A percentile compares a stretch with the other conserved stretches of the same genome.
These are phyloP conservation scores for Coemansia sp. DNA, from an alignment of 192 early-diverging fungal species.

Conservation along the genomic window DNA sequence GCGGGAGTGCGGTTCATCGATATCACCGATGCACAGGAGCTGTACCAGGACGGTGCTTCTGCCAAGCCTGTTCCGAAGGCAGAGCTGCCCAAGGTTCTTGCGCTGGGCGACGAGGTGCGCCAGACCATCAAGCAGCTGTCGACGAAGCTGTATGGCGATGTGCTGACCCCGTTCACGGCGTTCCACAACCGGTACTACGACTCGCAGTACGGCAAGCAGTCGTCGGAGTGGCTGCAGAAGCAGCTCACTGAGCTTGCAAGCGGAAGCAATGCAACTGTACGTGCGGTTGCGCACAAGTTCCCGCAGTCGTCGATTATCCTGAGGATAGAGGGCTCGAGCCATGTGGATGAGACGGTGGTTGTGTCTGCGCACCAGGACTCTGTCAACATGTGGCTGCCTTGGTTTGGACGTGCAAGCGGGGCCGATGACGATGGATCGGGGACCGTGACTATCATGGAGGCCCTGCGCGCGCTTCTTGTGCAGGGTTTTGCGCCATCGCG, in stretches of 20 bases:
- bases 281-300: constrained; percentile 80
- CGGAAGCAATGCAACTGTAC: constrained; percentile 63
- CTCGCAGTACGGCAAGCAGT: constrained; percentile 63
- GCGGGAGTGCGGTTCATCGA: constrained; percentile 79
- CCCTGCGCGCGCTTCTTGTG: constrained; percentile 71
- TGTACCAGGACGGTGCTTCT: constrained; percentile 24
- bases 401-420: constrained; percentile 72
- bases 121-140: constrained; percentile 63
- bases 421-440: constrained; percentile 93
- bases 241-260: constrained; percentile 55
- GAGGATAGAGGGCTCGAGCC: constrained; percentile 68
- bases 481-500: constrained; percentile 66
- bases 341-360: constrained; percentile 63
- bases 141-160: constrained; percentile 64
- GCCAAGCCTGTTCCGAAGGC: not conserved
- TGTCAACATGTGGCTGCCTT: constrained; percentile 82
- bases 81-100: constrained; percentile 56
- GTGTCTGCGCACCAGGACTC: constrained; percentile 91
- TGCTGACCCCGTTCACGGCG: constrained; percentile 72
- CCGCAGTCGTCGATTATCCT: constrained; percentile 81
- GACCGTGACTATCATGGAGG: constrained; percentile 85
- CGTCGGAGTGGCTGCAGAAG: constrained; percentile 68
- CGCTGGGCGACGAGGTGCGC: constrained; percentile 61
- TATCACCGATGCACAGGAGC: constrained; percentile 72
- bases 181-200: constrained; percentile 94